Percentiles rank a stretch among this genome's conserved stretches.
These are phyloP conservation scores for Citrus maxima DNA, from an alignment of 345 rosid genomes.

Conservation along the genomic window DNA sequence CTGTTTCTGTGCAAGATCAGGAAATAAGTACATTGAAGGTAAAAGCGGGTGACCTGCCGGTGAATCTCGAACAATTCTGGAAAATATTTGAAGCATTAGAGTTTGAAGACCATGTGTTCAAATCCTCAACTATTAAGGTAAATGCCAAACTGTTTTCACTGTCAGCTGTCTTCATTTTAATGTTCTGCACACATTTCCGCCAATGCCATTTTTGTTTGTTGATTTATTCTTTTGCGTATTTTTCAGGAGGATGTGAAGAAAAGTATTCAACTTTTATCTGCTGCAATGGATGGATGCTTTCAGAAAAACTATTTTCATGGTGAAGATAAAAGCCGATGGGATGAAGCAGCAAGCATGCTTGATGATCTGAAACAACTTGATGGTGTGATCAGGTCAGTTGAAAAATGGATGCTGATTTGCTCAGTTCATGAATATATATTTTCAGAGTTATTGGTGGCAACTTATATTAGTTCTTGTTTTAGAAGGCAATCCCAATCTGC, in stretches of 20 bases:
- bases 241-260: conserved; percentile 11
- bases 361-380: not conserved
- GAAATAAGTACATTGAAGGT: not conserved
- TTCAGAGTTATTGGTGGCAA: not conserved
- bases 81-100: conserved; percentile 8
- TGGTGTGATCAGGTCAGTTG: not conserved
- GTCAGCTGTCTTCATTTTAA: not conserved
- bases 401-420: not conserved
- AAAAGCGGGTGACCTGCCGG: not conserved
- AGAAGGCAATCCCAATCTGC: conserved; percentile 2
- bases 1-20: not conserved
- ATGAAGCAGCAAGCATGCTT: not conserved
- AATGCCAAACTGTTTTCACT: not conserved
- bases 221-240: not conserved
- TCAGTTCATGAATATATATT: not conserved
- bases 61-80: conserved; percentile 7
- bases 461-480: no score
- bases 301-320: not conserved
- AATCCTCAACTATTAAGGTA: conserved; percentile 14
- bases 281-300: conserved; percentile 2
- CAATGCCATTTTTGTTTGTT: not conserved
- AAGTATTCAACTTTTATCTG: conserved; percentile 4
- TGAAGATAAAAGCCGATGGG: not conserved
- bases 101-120: not conserved
- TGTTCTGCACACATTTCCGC: not conserved